These are phyloP conservation scores for Rosa lucieae DNA, from an alignment of 306 rosid genomes.

Conservation along the genomic window DNA sequence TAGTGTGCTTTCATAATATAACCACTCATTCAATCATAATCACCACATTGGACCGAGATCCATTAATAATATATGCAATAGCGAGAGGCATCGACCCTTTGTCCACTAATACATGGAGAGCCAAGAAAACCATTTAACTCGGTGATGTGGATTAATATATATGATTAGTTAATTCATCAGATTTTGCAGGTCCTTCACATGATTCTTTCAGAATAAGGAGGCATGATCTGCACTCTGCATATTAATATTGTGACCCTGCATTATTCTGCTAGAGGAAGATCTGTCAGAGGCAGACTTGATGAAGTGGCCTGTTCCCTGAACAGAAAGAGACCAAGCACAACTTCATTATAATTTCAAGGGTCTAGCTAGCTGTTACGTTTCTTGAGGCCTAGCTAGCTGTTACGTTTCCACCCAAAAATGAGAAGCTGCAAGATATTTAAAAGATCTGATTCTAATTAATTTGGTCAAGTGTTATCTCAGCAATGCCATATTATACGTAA, in stretches of 20 bases:
- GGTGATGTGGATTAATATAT: neutral
- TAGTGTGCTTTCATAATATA: neutral
- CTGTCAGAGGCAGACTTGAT: neutral
- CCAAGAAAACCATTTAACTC: neutral
- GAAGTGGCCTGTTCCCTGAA: neutral
- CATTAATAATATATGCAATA: neutral
- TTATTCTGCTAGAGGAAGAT: neutral
- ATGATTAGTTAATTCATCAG: neutral
- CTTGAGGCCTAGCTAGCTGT: neutral
- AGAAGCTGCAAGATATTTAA: neutral
- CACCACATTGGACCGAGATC: neutral
- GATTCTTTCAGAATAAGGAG: neutral
- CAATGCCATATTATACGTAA: neutral
- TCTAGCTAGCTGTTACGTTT: no score
- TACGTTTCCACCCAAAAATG: neutral
- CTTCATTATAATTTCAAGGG: neutral
- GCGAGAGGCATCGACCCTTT: neutral
- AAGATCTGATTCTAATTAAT: neutral
- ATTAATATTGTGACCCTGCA: neutral
- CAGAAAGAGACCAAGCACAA: neutral
- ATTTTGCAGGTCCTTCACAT: conserved; percentile 3
- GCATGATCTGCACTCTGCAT: neutral
- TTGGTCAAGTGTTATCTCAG: neutral
- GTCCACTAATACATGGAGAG: neutral
- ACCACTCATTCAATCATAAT: neutral